Conservation (phyloP, 495 filamentous ascomycete genomes). For the Echria macrotheca region DNA sequence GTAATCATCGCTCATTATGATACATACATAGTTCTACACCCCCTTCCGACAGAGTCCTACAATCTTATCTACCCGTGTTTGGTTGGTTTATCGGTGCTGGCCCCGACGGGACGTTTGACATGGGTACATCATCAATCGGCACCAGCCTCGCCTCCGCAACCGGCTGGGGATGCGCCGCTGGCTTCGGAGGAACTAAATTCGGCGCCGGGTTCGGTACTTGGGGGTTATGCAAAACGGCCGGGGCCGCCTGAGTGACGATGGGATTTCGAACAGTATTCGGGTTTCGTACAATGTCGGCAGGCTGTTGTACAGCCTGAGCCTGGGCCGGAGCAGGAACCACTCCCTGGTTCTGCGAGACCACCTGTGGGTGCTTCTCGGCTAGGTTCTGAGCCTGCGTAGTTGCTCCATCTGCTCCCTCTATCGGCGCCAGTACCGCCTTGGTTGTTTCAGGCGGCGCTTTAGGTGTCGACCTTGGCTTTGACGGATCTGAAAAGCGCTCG, state of each 20-base stretch:
- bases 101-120: too few species aligned
- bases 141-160: constrained; percentile 2
- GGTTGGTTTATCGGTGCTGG: not conserved
- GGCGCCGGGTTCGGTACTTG: not conserved
- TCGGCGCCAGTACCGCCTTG: not conserved
- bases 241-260: too few species aligned
- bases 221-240: not conserved
- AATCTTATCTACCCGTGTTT: too few species aligned
- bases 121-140: not conserved
- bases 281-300: too few species aligned
- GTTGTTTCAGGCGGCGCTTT: constrained; percentile 2
- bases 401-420: not conserved
- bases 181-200: not conserved
- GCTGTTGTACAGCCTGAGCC: not conserved
- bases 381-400: not conserved
- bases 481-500: constrained; percentile 54
- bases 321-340: not conserved
- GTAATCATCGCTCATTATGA: too few species aligned
- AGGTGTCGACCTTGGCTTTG: constrained; percentile 22
- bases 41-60: too few species aligned
- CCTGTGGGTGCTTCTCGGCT: not conserved
- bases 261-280: too few species aligned
- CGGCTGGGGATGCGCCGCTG: not conserved
- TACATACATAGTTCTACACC: too few species aligned
- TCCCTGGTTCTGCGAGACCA: not conserved